Evolutionary conservation across 2,329 filamentous ascomycete genomes (phyloP), one percentile per base, ranked within the genome.

Genomic region (Botrytis sinoallii): DNA sequence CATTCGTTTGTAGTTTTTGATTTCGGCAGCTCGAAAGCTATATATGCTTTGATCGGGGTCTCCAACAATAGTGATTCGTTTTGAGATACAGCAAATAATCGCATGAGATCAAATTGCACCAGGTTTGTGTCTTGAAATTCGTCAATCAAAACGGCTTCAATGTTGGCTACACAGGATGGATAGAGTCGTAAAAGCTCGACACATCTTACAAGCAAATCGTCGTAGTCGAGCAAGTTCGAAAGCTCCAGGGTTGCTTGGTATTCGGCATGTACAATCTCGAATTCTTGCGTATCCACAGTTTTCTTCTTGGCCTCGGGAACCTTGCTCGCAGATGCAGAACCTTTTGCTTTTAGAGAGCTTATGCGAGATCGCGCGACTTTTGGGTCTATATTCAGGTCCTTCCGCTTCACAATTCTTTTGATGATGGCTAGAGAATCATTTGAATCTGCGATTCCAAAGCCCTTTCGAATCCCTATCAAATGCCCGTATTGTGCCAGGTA

Each of bases 11-110:
- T 98, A 86, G 79, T 98, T 99, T 81, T 92, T 92, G 77, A 95
- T 93, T 82, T 99, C 95, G 16, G 96, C 95, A 12, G 94, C 95
- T 32, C 95, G 91, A 86, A 97, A 99, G 32, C 95, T 93, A 81
- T 98, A 99, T 73, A 99, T 99, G 81, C 95, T 98, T 82, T 99
- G 95, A 81, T 99, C 96, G 0, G 96, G 95, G 81, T 99, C 95
- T 48, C 95, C 96, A 7, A 99, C 96, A 74, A 98, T 93, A 0
- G 95, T 98, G 77, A 98, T 95, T n/a, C 90, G 88, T 73, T 89
- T 61, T 88, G 86, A 35, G 86, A 84, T 75, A 93, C 90, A 2
- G 95, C 93, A 79, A 99, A 91, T 0, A 97, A 86, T 76, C 89
- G 91, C 94, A 98, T 98, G 60, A 99, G 85, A 78, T 98, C 94